These are phyloP conservation scores for Talaromyces nanjingensis DNA, from an alignment of 495 filamentous ascomycete species.

Conservation along the genomic window DNA sequence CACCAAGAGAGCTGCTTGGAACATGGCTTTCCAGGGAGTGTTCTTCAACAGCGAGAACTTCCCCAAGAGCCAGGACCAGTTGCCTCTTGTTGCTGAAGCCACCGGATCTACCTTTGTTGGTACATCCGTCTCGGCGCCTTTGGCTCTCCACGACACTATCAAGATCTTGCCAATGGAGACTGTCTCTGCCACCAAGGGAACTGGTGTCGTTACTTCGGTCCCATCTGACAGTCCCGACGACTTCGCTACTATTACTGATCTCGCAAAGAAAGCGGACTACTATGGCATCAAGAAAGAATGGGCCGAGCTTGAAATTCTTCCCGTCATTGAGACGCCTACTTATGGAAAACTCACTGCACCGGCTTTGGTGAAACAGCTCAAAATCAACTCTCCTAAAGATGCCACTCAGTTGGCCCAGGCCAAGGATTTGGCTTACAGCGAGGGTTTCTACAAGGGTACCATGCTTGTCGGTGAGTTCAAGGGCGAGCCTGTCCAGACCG, in stretches of 20 bases:
- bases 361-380: conserved; percentile 80
- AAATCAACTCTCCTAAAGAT: conserved; percentile 95
- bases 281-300: conserved; percentile 97
- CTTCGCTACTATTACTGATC: conserved; percentile 79
- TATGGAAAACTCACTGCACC: conserved; percentile 82
- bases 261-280: conserved; percentile 94
- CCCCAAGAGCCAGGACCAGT: conserved; percentile 51
- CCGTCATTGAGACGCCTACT: conserved; percentile 84
- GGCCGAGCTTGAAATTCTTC: conserved; percentile 79
- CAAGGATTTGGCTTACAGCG: conserved; percentile 93
- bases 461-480: conserved; percentile 88
- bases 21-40: conserved; percentile 91
- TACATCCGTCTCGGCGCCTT: conserved; percentile 76
- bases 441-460: conserved; percentile 93
- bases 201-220: conserved; percentile 91
- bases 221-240: conserved; percentile 95
- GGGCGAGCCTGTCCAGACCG: conserved; percentile 75
- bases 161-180: conserved; percentile 92
- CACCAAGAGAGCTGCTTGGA: conserved; percentile 80
- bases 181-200: conserved; percentile 87
- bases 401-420: conserved; percentile 82
- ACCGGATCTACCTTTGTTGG: conserved; percentile 77
- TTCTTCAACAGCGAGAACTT: conserved; percentile 70
- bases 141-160: conserved; percentile 82
- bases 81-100: conserved; percentile 54